Conservation (phyloP, 371 early-diverging fungal genomes). For the Rhizopus arrhizus region DNA sequence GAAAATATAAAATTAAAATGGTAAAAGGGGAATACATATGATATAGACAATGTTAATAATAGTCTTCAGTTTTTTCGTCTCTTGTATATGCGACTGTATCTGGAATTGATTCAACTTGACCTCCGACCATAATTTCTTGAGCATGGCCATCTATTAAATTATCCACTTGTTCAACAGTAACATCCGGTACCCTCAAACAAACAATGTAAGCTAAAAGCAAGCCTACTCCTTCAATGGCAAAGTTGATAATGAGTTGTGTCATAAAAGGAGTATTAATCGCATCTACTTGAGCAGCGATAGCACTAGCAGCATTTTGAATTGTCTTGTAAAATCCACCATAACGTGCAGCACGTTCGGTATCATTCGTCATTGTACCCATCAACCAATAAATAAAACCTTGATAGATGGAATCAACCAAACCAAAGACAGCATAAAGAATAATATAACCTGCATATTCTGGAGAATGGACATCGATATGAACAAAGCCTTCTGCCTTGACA, state of each 20-base stretch:
- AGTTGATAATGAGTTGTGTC: conserved; percentile 33
- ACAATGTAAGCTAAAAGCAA: conserved; percentile 34
- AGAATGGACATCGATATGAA: conserved; percentile 38
- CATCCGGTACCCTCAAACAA: conserved; percentile 37
- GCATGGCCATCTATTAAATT: conserved; percentile 28
- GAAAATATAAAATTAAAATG: no score
- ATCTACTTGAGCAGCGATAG: conserved; percentile 53
- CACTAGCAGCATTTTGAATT: conserved; percentile 73
- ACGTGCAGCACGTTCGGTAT: conserved; percentile 68
- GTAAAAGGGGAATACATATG: no score
- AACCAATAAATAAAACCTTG: conserved; percentile 77
- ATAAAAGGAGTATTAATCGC: conserved; percentile 27
- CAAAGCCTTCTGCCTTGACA: conserved; percentile 13
- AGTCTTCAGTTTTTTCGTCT: neutral
- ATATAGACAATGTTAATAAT: neutral
- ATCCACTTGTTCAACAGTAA: conserved; percentile 39
- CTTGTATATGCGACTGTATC: neutral
- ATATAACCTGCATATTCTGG: conserved; percentile 47
- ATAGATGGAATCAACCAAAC: conserved; percentile 70
- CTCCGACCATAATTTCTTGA: conserved; percentile 33
- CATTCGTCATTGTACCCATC: conserved; percentile 73
- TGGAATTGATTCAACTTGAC: conserved; percentile 22
- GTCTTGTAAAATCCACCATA: conserved; percentile 87
- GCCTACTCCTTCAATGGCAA: conserved; percentile 33
- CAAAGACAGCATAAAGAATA: conserved; percentile 66